These are phyloP conservation scores for Nicotiana otophora DNA, from an alignment of 257 asterid genomes.

Conservation along the genomic window DNA sequence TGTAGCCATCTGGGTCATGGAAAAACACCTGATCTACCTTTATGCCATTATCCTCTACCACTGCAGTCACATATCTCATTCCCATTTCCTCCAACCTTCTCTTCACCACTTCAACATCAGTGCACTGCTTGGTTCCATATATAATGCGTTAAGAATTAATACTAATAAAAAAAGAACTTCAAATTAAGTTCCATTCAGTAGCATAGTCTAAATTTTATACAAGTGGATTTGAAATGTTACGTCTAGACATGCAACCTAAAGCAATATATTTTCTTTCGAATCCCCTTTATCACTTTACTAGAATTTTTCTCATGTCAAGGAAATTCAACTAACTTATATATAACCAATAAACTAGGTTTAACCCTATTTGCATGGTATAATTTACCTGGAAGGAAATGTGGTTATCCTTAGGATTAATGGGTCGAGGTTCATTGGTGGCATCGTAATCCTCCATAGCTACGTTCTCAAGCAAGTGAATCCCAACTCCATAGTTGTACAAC, in stretches of 20 bases:
- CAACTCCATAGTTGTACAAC: slow-evolving; percentile 38
- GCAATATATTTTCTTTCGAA: too few relatives aligned
- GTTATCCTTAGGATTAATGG: slow-evolving; percentile 34
- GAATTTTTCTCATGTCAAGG: too few relatives aligned
- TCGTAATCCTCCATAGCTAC: slow-evolving; percentile 9
- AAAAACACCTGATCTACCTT: slow-evolving; percentile 37
- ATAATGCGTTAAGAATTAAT: too few relatives aligned
- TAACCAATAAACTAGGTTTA: too few relatives aligned
- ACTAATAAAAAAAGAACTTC: background rate
- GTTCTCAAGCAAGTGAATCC: slow-evolving; percentile 33
- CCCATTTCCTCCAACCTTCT: slow-evolving; percentile 30
- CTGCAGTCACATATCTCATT: slow-evolving; percentile 22
- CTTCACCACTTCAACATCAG: slow-evolving; percentile 27
- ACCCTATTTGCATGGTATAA: background rate
- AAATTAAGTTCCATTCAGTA: background rate
- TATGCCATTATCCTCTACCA: slow-evolving; percentile 32
- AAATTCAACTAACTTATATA: too few relatives aligned
- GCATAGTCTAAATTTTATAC: too few relatives aligned
- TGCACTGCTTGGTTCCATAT: slow-evolving; percentile 16
- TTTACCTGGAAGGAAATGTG: slow-evolving; percentile 37
- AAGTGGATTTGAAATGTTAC: too few relatives aligned
- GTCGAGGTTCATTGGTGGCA: slow-evolving; percentile 12
- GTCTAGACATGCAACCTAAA: too few relatives aligned
- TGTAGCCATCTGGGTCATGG: slow-evolving; percentile 44
- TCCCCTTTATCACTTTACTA: too few relatives aligned